phyloP scores from a whole-genome alignment of 345 rosid genomes.

The Microthlaspi erraticum region DNA sequence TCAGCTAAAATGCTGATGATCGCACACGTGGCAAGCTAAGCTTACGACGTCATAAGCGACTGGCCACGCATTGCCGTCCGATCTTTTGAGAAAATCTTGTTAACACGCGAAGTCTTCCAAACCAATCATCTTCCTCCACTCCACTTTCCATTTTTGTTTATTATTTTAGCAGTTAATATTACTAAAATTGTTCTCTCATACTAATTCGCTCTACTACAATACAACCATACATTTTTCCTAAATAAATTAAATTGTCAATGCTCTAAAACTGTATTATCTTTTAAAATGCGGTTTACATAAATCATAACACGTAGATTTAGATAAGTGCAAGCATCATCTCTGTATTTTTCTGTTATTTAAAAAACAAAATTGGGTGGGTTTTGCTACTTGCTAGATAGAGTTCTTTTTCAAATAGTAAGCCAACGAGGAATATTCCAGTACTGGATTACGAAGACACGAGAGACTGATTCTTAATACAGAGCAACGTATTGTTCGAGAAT shows the following conservation, averaged over 20 bases:
- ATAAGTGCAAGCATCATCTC: constrained; percentile 41
- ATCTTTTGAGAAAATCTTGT: constrained; percentile 27
- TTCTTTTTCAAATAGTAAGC: constrained; percentile 33
- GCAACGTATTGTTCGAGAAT: constrained; percentile 21
- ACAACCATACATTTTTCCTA: neutral
- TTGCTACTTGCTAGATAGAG: constrained; percentile 8
- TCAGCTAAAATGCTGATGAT: constrained; percentile 34
- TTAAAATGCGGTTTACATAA: constrained; percentile 6
- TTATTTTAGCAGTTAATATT: neutral
- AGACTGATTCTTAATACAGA: neutral
- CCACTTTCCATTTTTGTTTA: constrained; percentile 10
- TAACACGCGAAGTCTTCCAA: constrained; percentile 39
- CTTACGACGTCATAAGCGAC: constrained; percentile 45
- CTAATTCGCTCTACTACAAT: constrained; percentile 8
- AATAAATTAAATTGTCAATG: constrained; percentile 3
- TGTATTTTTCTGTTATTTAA: neutral
- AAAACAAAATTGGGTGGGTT: neutral
- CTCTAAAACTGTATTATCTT: constrained; percentile 8
- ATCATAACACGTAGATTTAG: constrained; percentile 38
- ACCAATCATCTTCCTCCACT: constrained; percentile 32
- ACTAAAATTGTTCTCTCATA: neutral
- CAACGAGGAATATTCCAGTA: constrained; percentile 28
- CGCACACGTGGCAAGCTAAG: constrained; percentile 45
- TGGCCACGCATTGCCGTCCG: constrained; percentile 45
- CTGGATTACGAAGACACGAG: constrained; percentile 35